Conservation (phyloP, 1,139 yeast species). For the Casaregolazyma lundiana region DNA sequence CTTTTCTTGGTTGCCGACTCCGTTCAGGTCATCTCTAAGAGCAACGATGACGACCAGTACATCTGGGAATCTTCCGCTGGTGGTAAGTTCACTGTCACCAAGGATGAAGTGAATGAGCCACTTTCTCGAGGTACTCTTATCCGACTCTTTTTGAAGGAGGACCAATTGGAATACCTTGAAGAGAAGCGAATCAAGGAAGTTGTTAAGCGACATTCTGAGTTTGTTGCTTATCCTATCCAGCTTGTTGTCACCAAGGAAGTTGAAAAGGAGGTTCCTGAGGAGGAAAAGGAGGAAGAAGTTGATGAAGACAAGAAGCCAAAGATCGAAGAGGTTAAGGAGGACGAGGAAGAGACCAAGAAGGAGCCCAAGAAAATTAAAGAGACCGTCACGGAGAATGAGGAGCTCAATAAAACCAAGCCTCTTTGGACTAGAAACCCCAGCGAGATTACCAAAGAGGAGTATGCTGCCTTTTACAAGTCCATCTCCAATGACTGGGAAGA, state of each 20-base stretch:
- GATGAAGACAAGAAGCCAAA: slow-evolving; percentile 58
- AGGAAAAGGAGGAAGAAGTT: slow-evolving; percentile 53
- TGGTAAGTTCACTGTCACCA: slow-evolving; percentile 95
- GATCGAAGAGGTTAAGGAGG: slow-evolving; percentile 70
- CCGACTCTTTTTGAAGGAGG: slow-evolving; percentile 97
- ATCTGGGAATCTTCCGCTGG: slow-evolving; percentile 99
- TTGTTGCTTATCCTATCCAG: slow-evolving; percentile 98
- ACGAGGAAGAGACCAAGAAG: slow-evolving; percentile 56
- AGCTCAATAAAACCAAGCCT: slow-evolving; percentile 98
- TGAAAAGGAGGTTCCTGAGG: slow-evolving; percentile 89
- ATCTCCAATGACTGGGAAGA: slow-evolving; percentile 99
- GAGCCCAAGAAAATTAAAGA: slow-evolving; percentile 82
- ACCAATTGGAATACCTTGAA: slow-evolving; percentile 97
- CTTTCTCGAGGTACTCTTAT: slow-evolving; percentile 93
- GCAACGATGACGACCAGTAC: slow-evolving; percentile 99
- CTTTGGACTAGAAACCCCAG: slow-evolving; percentile 99
- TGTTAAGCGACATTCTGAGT: slow-evolving; percentile 99
- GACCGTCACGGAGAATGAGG: slow-evolving; percentile 85
- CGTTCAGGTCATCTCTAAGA: slow-evolving; percentile 97
- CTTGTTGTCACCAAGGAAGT: slow-evolving; percentile 98
- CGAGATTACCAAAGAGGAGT: slow-evolving; percentile 97
- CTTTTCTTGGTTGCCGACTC: slow-evolving; percentile 98
- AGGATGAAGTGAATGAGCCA: slow-evolving; percentile 78
- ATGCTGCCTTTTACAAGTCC: slow-evolving; percentile 98
- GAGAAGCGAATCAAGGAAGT: slow-evolving; percentile 99